Conservation (phyloP, 495 filamentous ascomycete species). For the Chaetomium tenue region DNA sequence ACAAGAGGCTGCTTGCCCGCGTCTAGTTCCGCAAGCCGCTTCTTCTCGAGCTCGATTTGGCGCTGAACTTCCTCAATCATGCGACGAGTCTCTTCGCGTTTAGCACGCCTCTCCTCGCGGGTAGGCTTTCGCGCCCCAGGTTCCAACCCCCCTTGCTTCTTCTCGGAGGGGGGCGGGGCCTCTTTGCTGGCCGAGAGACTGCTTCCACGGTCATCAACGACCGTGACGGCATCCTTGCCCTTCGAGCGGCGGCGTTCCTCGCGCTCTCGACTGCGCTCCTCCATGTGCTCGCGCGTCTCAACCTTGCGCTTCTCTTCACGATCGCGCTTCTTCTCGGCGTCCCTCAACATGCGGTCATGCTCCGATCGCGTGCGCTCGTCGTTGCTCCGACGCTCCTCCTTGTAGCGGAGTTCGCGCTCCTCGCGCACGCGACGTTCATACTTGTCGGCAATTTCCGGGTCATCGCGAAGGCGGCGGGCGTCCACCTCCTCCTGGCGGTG, state of each 20-base stretch:
- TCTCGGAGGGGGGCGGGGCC: constrained; percentile 29
- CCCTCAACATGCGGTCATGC: constrained; percentile 14
- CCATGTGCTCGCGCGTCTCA: constrained; percentile 28
- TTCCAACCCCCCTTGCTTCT: constrained; percentile 38
- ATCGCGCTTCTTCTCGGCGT: constrained; percentile 25
- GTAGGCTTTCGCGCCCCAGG: constrained; percentile 28
- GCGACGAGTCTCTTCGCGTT: constrained; percentile 30
- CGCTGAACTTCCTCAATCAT: constrained; percentile 32
- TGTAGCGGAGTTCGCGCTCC: constrained; percentile 29
- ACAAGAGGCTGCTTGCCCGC: constrained; percentile 8
- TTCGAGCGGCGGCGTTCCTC: constrained; percentile 27
- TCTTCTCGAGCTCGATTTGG: constrained; percentile 33
- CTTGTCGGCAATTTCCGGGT: constrained; percentile 23
- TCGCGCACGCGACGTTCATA: constrained; percentile 31
- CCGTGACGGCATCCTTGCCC: constrained; percentile 25
- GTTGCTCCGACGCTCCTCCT: constrained; percentile 25
- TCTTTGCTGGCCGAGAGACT: constrained; percentile 24
- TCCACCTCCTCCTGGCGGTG: constrained; percentile 31
- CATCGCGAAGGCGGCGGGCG: constrained; percentile 24
- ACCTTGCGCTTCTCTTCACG: constrained; percentile 30
- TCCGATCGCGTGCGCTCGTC: constrained; percentile 31
- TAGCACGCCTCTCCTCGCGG: constrained; percentile 29
- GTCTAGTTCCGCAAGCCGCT: constrained; percentile 26
- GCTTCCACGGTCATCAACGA: constrained; percentile 33
- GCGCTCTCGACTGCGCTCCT: constrained; percentile 26